Percentiles rank a stretch among this genome's conserved stretches.
phyloP scores from a whole-genome alignment of 2,329 filamentous ascomycete genomes.

The Calycina herbarum region DNA sequence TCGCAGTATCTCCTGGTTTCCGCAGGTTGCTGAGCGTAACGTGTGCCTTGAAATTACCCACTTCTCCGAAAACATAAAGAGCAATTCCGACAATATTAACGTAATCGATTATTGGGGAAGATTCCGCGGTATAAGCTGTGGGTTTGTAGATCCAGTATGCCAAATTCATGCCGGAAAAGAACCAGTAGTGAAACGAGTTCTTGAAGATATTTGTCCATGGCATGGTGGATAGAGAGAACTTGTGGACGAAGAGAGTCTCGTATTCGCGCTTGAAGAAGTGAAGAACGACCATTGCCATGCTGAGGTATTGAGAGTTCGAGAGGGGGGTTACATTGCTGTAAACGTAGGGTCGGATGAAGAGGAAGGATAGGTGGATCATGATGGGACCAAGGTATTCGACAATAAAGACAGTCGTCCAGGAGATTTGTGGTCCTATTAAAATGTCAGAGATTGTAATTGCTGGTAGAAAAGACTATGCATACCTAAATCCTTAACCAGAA shows the following conservation, averaged over 20 bases:
- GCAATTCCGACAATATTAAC: constrained; percentile 68
- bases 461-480: constrained; percentile 38
- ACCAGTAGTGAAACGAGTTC: constrained; percentile 95
- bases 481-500: constrained; percentile 95
- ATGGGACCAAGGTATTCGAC: constrained; percentile 94
- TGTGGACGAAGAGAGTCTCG: constrained; percentile 92
- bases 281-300: constrained; percentile 69
- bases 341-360: constrained; percentile 68
- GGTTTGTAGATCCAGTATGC: constrained; percentile 85
- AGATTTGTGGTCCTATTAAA: constrained; percentile 74
- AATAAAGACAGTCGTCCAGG: constrained; percentile 91
- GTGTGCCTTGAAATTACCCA: constrained; percentile 79
- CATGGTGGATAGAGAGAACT: constrained; percentile 95
- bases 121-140: constrained; percentile 61
- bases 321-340: constrained; percentile 58
- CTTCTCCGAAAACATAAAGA: constrained; percentile 75
- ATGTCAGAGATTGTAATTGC: constrained; percentile 26
- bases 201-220: constrained; percentile 87
- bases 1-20: constrained; percentile 75
- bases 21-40: constrained; percentile 75
- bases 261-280: constrained; percentile 96
- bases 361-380: constrained; percentile 76
- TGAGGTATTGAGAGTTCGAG: constrained; percentile 69
- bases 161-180: constrained; percentile 75
- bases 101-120: constrained; percentile 35